Base-by-base conservation (phyloP, 1,139 yeast species). In the Pichia sp. region DNA sequence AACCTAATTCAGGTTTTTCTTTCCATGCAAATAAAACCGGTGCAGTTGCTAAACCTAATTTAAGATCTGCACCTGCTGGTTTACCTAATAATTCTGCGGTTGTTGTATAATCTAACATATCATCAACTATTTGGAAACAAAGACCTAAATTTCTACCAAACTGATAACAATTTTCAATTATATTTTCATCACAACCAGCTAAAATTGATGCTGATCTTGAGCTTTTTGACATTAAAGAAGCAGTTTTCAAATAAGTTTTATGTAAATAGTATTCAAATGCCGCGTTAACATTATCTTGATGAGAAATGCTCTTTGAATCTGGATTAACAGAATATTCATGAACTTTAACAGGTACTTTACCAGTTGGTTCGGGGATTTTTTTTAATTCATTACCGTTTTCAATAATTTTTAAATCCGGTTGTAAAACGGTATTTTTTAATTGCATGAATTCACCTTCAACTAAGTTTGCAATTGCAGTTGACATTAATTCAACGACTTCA, bases 371-470 rank as follows among this genome's bases (percentile, higher is more conserved):
- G 2, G 91, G 90, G 9, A 83, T 70, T 14, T 58, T 58, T 59
- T 83, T 83, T 1, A 64, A 60, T 34, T 74, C 80, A 53, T 76
- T 80, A 55, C 76, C 81, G 49, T 60, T 57, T 43, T 61, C 64
- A 54, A 74, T 69, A 31, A 75, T 68, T 46, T 75, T 73, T 42
- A 72, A 66, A 50, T 76, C 66, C 34, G 77, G 77, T 52, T 74
- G 81, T 51, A 84, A 70, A 3, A 90, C 95, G 0, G 96, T 89
- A 69, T 93, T 93, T 62, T 91, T 91, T 72, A 93, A 79, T 71
- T 93, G 99, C 98, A 93, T 91, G 67, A 93, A 91, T 70, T 93
- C 99, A 47, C 99, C 99, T 71, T 95, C 99, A 0, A 93, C 99
- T 56, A 95, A 75, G 67, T 95, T 95, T 29, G 98, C 99, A 67